Evolutionary conservation across 371 early-diverging fungal species (phyloP).

Genomic region (Mucor racemosus): DNA sequence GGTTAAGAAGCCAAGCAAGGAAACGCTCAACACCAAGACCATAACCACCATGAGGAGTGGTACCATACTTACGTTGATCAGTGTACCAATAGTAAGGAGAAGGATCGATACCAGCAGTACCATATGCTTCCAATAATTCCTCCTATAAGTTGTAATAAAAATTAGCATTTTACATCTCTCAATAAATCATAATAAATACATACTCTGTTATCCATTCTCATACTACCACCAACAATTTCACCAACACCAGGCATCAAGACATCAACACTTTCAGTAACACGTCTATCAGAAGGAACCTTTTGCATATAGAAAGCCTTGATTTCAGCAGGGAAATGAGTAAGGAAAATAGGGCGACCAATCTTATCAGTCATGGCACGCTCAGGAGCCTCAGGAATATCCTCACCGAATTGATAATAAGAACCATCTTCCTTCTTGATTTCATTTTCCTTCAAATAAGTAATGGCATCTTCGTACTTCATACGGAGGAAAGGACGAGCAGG

Average conservation of each 20-base stretch:
- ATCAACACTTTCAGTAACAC: slow-evolving; percentile 97
- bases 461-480: slow-evolving; percentile 98
- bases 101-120: slow-evolving; percentile 96
- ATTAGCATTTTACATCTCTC: background rate
- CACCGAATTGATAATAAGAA: slow-evolving; percentile 91
- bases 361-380: slow-evolving; percentile 98
- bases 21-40: slow-evolving; percentile 99
- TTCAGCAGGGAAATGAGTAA: slow-evolving; percentile 97
- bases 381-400: slow-evolving; percentile 99
- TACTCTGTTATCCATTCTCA: slow-evolving; percentile 94
- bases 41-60: slow-evolving; percentile 98
- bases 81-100: slow-evolving; percentile 99
- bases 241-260: slow-evolving; percentile 99
- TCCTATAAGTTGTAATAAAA: slow-evolving; percentile 43
- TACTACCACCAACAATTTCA: slow-evolving; percentile 99
- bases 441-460: slow-evolving; percentile 92
- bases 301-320: slow-evolving; percentile 99
- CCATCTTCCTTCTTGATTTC: slow-evolving; percentile 94
- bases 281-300: slow-evolving; percentile 78
- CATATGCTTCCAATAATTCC: slow-evolving; percentile 94
- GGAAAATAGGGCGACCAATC: slow-evolving; percentile 95
- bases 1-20: slow-evolving; percentile 96
- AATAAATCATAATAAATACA: slow-evolving; percentile 9
- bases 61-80: slow-evolving; percentile 99
- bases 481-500: slow-evolving; percentile 94